Conservation (phyloP, 306 rosid species). For the Fagus sylvatica region DNA sequence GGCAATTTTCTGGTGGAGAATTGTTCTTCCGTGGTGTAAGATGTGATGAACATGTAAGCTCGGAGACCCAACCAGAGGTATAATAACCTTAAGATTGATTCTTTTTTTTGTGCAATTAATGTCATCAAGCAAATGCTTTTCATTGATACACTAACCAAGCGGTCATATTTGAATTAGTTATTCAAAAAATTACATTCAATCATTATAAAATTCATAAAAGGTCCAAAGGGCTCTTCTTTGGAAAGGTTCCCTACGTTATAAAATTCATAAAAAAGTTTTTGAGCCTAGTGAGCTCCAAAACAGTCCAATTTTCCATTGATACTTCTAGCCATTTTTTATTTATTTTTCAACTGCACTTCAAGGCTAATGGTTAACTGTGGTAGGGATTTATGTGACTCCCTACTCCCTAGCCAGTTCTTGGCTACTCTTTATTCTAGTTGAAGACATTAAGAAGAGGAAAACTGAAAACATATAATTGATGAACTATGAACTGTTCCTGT, state of each 20-base stretch:
- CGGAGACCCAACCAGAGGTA: constrained; percentile 70
- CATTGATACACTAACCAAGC: not conserved
- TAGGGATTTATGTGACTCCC: not conserved
- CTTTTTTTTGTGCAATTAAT: not conserved
- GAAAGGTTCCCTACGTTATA: too few relatives aligned
- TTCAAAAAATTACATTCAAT: not conserved
- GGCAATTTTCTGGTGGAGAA: constrained; percentile 80
- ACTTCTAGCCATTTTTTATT: not conserved
- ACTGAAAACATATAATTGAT: not conserved
- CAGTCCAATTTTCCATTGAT: not conserved
- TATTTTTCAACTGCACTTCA: not conserved
- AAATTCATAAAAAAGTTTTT: not conserved
- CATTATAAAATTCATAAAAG: not conserved
- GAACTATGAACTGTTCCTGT: not conserved
- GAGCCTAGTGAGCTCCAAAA: not conserved
- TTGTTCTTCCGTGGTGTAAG: constrained; percentile 90
- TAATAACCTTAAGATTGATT: constrained; percentile 16
- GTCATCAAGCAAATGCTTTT: constrained; percentile 5
- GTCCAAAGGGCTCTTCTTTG: not conserved
- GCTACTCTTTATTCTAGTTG: not conserved
- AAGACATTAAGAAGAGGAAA: not conserved
- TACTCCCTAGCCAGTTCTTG: not conserved
- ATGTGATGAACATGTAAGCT: constrained; percentile 83
- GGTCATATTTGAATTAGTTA: not conserved
- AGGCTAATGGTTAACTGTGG: not conserved